A percentile compares a stretch with the other conserved stretches of the same genome.
Conservation (phyloP, 306 rosid species). For the Vigna hirtella region DNA sequence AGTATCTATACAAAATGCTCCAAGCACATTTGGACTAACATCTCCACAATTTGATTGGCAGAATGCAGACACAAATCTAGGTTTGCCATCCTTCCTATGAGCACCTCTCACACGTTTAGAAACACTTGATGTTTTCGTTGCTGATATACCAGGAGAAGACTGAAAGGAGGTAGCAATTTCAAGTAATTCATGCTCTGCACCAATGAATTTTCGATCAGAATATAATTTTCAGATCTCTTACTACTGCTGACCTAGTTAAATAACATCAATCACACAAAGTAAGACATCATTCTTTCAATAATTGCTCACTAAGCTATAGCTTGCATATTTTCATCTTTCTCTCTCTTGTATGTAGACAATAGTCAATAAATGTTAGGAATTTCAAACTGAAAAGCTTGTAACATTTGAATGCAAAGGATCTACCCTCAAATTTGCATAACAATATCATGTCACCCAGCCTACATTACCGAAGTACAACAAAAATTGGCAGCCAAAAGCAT, state of each 20-base stretch:
- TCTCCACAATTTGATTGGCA: conserved; percentile 97
- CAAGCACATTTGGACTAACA: conserved; percentile 95
- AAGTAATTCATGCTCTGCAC: conserved; percentile 74
- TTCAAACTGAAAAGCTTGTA: neutral
- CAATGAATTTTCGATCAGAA: conserved; percentile 39
- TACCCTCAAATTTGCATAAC: neutral
- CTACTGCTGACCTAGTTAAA: conserved; percentile 20
- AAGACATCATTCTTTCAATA: conserved; percentile 8
- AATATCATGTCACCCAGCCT: neutral
- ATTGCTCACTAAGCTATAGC: neutral
- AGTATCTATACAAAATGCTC: conserved; percentile 82
- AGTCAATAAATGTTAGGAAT: conserved; percentile 20
- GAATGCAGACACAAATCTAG: conserved; percentile 87
- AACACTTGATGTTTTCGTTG: conserved; percentile 58
- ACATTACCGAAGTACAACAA: neutral
- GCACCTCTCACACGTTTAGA: conserved; percentile 80
- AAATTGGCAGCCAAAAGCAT: conserved; percentile 24
- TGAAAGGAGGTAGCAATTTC: conserved; percentile 83
- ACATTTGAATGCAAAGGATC: neutral
- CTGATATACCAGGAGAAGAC: conserved; percentile 70
- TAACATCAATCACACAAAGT: conserved; percentile 24
- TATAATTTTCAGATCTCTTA: neutral
- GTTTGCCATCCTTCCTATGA: conserved; percentile 63
- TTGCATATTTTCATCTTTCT: conserved; percentile 5
- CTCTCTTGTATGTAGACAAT: conserved; percentile 22